Base-by-base conservation (phyloP, 2,329 filamentous ascomycete genomes). In the Fusarium lateritium region DNA sequence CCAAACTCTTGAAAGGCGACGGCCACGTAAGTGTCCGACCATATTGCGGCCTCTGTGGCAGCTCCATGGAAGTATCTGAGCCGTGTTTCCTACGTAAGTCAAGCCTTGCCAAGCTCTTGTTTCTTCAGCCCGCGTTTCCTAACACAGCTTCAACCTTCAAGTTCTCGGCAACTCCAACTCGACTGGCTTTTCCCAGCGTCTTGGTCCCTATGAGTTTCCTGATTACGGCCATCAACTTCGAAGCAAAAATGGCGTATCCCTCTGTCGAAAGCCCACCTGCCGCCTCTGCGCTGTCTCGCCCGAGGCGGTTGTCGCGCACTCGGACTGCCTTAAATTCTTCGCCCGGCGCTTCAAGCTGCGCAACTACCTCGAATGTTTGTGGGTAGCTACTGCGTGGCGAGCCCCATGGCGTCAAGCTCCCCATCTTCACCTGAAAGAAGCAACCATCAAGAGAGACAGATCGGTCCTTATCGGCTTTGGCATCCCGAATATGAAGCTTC, bases 401-500 rank as follows among this genome's bases (percentile, higher is more conserved):
- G 28, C 39, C 42, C 65, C 61, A 10, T 68, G 56, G 65, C 61
- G 43, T 24, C 52, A 33, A 40, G 65, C 65, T 47, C 61, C 65
- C 7, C 8, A 49, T 15, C 50, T 68, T 14, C n/a, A 14, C 43
- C 61, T 68, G 4, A 43, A 62, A 34, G 56, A 57, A 43, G 26
- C 28, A n/a, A 44, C 31, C 26, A 24, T 52, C 15, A 49, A 39
- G 38, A 40, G 26, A 15, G 53, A 56, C 49, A 43, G 24, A 39
- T 43, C 44, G 34, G 19, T 51, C 21, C 38, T 64, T 33, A 19
- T 54, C 17, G 8, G 15, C 21, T 1, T 62, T 15, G 40, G 22
- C n/a, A 26, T 65, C 28, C 43, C 31, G 6, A 50, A 22, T 13
- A 61, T 65, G 50, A 46, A 34, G 19, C 31, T 10, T 7, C 65